Percentiles rank a stretch among this genome's conserved stretches.
These are phyloP conservation scores for Fistulinella staudtii DNA, from an alignment of 1,284 basidiomycete species.

Conservation along the genomic window DNA sequence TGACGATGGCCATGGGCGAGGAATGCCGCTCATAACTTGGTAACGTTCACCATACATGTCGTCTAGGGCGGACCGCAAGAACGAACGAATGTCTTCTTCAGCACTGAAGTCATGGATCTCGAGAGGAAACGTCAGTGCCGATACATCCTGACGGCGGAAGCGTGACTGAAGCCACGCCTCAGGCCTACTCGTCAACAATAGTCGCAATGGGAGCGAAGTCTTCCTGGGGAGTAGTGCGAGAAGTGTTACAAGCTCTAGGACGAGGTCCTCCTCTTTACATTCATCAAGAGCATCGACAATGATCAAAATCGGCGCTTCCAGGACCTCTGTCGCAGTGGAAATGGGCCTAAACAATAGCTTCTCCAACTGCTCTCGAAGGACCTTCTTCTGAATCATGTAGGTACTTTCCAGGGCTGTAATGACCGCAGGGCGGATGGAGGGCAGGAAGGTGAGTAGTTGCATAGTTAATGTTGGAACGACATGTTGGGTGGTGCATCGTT, in stretches of 20 bases:
- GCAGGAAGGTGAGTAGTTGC: slow-evolving; percentile 11
- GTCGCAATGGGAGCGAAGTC: too few relatives aligned
- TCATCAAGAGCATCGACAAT: slow-evolving; percentile 23
- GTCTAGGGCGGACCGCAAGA: slow-evolving; percentile 8
- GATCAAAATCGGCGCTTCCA: slow-evolving; percentile 7
- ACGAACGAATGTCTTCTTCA: slow-evolving; percentile 17
- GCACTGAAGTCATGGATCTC: slow-evolving; percentile 14
- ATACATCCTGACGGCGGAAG: too few relatives aligned
- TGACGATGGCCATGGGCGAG: slow-evolving; percentile 16
- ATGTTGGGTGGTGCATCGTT: slow-evolving; percentile 9
- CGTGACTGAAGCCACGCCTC: slow-evolving; percentile 19
- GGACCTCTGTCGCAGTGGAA: slow-evolving; percentile 1
- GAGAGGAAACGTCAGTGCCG: too few relatives aligned
- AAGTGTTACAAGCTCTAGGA: too few relatives aligned
- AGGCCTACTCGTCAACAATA: slow-evolving; percentile 12
- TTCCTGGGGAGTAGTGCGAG: too few relatives aligned
- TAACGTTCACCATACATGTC: slow-evolving; percentile 3
- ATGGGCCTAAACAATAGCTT: slow-evolving; percentile 14
- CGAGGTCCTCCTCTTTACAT: slow-evolving; percentile 16
- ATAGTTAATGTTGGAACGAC: slow-evolving; percentile 13
- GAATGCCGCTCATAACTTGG: slow-evolving; percentile 15
- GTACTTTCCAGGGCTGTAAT: slow-evolving; percentile 16
- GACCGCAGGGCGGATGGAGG: too few relatives aligned
- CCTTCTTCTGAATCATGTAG: slow-evolving; percentile 17
- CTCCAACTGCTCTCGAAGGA: slow-evolving; percentile 21